Conservation (phyloP, 2,329 filamentous ascomycete genomes). For the Aspergillus neotritici region DNA sequence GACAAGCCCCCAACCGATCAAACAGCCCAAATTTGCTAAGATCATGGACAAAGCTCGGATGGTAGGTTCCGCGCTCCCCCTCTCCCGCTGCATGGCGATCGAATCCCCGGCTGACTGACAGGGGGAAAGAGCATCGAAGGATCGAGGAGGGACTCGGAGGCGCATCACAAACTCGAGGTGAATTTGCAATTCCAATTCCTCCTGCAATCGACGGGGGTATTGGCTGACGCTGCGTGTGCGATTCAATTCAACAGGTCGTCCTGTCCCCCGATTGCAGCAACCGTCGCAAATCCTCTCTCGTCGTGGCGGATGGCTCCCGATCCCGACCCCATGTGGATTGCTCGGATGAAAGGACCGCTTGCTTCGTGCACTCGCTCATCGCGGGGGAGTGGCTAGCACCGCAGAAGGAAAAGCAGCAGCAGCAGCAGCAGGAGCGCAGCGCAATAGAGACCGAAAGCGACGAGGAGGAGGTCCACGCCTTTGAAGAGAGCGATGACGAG, state of each 20-base stretch:
- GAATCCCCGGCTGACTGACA: constrained; percentile 2
- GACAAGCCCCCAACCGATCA: too few species aligned
- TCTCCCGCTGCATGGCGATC: constrained; percentile 15
- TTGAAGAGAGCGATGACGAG: constrained; percentile 19
- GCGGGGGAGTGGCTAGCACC: constrained; percentile 29
- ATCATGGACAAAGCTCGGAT: too few species aligned
- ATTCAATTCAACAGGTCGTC: constrained; percentile 46
- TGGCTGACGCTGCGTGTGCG: too few species aligned
- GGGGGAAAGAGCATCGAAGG: constrained; percentile 15
- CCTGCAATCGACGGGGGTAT: too few species aligned
- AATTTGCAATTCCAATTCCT: too few species aligned
- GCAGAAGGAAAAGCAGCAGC: constrained; percentile 1
- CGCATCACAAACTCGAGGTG: constrained; percentile 34
- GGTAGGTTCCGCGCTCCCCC: too few species aligned
- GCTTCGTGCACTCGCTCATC: constrained; percentile 58
- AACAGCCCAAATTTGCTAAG: too few species aligned
- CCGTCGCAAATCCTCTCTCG: constrained; percentile 57
- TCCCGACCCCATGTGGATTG: constrained; percentile 34
- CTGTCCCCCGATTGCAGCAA: constrained; percentile 49
- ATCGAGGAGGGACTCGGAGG: constrained; percentile 30
- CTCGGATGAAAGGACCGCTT: constrained; percentile 45
- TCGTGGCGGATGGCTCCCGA: constrained; percentile 38
- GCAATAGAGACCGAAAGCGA: constrained; percentile 10
- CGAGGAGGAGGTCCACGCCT: constrained; percentile 19
- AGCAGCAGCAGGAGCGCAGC: not conserved